These are phyloP conservation scores for Pyrenophora tritici-repentis DNA, from an alignment of 2,329 filamentous ascomycete genomes.

Conservation along the genomic window DNA sequence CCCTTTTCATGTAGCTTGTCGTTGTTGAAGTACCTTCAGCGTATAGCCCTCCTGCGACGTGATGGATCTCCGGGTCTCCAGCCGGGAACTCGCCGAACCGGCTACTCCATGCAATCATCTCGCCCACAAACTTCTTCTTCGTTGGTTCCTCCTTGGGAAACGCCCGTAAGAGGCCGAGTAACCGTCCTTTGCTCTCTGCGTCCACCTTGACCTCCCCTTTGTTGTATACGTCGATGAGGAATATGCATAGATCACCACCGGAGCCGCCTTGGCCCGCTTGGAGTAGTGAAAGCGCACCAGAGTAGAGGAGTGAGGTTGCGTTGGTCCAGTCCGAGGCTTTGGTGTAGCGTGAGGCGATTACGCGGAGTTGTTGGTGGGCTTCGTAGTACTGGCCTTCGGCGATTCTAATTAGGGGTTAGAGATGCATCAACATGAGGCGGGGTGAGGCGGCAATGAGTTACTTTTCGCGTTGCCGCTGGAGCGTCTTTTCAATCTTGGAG, in stretches of 20 bases:
- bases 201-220: constrained; percentile 82
- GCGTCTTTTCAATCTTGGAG: constrained; percentile 71
- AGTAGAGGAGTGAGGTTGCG: constrained; percentile 84
- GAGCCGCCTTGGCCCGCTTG: constrained; percentile 92
- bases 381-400: constrained; percentile 94
- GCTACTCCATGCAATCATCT: constrained; percentile 87
- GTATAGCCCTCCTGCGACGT: constrained; percentile 84
- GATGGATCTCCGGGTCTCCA: constrained; percentile 92
- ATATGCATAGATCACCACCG: constrained; percentile 84
- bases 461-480: constrained; percentile 78
- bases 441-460: constrained; percentile 38
- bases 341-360: constrained; percentile 90
- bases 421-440: neutral
- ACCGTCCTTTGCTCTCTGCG: constrained; percentile 70
- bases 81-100: constrained; percentile 86
- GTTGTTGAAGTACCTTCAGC: constrained; percentile 65
- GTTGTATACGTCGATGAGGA: constrained; percentile 88
- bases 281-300: constrained; percentile 82
- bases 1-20: neutral
- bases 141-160: constrained; percentile 86
- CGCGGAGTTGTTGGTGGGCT: constrained; percentile 96
- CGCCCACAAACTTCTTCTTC: constrained; percentile 87
- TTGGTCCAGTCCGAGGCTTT: constrained; percentile 84
- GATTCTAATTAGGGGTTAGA: constrained; percentile 62
- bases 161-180: constrained; percentile 78